Evolutionary conservation across 202 grass and related monocot genomes (phyloP).

Genomic region (Tripidium arundinaceum): DNA sequence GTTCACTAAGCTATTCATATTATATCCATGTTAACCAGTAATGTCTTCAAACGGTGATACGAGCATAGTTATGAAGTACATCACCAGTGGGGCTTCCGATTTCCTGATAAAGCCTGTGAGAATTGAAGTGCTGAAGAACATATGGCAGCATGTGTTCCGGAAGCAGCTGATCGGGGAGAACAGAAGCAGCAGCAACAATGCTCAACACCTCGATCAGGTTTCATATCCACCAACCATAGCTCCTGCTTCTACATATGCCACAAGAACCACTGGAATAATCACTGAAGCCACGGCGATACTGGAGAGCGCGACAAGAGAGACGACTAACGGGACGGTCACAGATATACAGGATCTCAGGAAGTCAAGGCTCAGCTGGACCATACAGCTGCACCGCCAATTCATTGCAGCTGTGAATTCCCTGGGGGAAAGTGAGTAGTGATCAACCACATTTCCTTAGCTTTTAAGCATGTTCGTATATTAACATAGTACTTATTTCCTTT

Average conservation of each 20-base stretch:
- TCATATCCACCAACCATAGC: not conserved
- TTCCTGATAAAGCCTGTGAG: constrained; percentile 50
- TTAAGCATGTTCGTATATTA: not conserved
- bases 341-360: constrained; percentile 41
- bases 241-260: not conserved
- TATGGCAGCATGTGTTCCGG: constrained; percentile 55
- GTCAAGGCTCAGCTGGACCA: constrained; percentile 37
- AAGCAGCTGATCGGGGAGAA: constrained; percentile 29
- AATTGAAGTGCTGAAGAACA: constrained; percentile 40
- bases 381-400: constrained; percentile 45
- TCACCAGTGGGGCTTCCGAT: constrained; percentile 44
- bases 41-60: constrained; percentile 43
- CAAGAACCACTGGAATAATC: not conserved
- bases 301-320: not conserved
- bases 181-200: not conserved
- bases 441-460: not conserved
- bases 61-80: constrained; percentile 44
- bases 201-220: not conserved
- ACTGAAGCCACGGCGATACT: not conserved
- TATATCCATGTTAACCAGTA: constrained; percentile 7
- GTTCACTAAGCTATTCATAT: not conserved
- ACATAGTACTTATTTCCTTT: not conserved
- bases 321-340: constrained; percentile 8
- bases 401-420: constrained; percentile 33
- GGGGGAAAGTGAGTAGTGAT: constrained; percentile 32